Percentiles rank a stretch among this genome's conserved stretches.
phyloP scores from a whole-genome alignment of 257 asterid species.

The Scutellaria minor region DNA sequence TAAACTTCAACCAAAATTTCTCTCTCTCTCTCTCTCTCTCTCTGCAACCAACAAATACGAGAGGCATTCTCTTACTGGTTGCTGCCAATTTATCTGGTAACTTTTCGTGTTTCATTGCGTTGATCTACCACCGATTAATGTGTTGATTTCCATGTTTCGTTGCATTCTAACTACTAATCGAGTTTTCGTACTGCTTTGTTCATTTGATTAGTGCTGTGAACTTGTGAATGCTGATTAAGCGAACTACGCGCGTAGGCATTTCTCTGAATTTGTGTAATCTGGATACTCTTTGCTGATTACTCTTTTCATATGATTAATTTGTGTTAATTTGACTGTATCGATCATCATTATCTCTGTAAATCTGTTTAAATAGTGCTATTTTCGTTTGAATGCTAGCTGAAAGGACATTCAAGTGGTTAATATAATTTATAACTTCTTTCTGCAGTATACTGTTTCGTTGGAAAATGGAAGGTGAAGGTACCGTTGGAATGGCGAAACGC shows the following conservation, averaged over 20 bases:
- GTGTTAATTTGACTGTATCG: slow-evolving; percentile 1
- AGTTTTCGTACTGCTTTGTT: neutral
- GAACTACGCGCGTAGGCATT: neutral
- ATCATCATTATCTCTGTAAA: neutral
- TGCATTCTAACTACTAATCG: slow-evolving; percentile 3
- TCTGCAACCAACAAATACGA: neutral
- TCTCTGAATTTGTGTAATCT: neutral
- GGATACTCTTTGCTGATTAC: slow-evolving; percentile 2
- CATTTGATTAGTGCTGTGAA: neutral
- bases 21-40: neutral
- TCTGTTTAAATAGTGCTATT: neutral
- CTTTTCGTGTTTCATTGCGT: slow-evolving; percentile 2
- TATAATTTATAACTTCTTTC: slow-evolving; percentile 16
- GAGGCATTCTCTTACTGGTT: neutral
- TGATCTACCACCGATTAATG: slow-evolving; percentile 8
- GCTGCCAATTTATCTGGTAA: slow-evolving; percentile 31
- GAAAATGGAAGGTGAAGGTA: slow-evolving; percentile 55
- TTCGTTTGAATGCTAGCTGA: slow-evolving; percentile 8
- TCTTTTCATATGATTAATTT: slow-evolving; percentile 3
- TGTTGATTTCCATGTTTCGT: slow-evolving; percentile 3
- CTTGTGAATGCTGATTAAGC: slow-evolving; percentile 7
- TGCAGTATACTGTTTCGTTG: slow-evolving; percentile 36
- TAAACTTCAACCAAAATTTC: neutral
- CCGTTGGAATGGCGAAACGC: slow-evolving; percentile 54
- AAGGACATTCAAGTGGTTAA: slow-evolving; percentile 2